A percentile compares a stretch with the other conserved stretches of the same genome.
phyloP scores from a whole-genome alignment of 2,329 filamentous ascomycete species.

The Epichloe amarillans region DNA sequence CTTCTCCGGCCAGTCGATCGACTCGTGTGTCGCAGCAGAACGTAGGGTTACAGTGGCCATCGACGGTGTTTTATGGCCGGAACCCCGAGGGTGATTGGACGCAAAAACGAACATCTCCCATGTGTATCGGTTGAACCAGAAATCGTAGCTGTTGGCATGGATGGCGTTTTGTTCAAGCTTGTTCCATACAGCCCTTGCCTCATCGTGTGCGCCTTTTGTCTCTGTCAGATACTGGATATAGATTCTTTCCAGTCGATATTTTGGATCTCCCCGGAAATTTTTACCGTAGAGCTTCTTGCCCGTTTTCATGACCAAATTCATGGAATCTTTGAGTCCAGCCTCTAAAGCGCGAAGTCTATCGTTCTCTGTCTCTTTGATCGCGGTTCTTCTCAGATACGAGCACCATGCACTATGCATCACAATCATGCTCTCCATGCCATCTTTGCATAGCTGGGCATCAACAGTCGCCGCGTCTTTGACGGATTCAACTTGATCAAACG shows the following conservation, averaged over 20 bases:
- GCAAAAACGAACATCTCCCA: constrained; percentile 67
- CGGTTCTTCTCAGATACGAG: constrained; percentile 76
- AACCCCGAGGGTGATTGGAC: constrained; percentile 30
- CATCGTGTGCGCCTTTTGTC: constrained; percentile 62
- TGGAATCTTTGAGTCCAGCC: constrained; percentile 70
- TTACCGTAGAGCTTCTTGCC: constrained; percentile 62
- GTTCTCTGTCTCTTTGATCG: constrained; percentile 61
- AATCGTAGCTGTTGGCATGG: constrained; percentile 69
- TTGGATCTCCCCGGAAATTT: constrained; percentile 71
- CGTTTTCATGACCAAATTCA: constrained; percentile 75
- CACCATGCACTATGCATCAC: constrained; percentile 94
- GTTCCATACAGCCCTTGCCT: constrained; percentile 67
- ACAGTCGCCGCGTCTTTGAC: constrained; percentile 90
- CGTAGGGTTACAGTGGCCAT: constrained; percentile 65
- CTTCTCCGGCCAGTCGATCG: constrained; percentile 65
- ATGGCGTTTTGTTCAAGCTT: constrained; percentile 50
- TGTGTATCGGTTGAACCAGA: constrained; percentile 84
- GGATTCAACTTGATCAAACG: constrained; percentile 69
- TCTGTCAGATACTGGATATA: constrained; percentile 86
- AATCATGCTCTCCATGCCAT: constrained; percentile 76
- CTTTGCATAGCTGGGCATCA: constrained; percentile 69
- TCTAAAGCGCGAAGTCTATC: constrained; percentile 85
- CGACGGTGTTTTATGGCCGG: constrained; percentile 42
- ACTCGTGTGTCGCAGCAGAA: constrained; percentile 49
- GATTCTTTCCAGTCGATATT: constrained; percentile 80